Conservation (phyloP, 2,329 filamentous ascomycete species). For the Fusarium hostae region DNA sequence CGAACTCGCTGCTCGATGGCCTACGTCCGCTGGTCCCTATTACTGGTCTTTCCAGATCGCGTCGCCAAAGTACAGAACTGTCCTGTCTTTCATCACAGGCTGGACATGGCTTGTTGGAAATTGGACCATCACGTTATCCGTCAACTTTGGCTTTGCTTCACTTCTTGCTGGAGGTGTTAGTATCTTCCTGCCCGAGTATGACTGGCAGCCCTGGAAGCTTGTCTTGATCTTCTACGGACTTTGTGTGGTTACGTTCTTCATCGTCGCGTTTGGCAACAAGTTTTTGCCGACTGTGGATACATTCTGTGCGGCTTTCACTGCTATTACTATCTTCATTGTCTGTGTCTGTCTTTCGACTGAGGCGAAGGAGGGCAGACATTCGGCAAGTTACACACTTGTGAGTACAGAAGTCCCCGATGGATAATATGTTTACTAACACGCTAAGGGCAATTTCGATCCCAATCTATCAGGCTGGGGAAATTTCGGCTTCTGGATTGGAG, state of each 20-base stretch:
- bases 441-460: conserved; percentile 75
- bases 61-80: conserved; percentile 67
- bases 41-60: conserved; percentile 78
- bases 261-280: conserved; percentile 71
- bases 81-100: conserved; percentile 76
- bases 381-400: conserved; percentile 52
- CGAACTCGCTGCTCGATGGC: conserved; percentile 76
- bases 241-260: conserved; percentile 69
- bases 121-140: conserved; percentile 75
- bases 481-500: conserved; percentile 66
- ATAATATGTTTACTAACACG: not conserved
- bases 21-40: conserved; percentile 71
- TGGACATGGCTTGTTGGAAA: conserved; percentile 80
- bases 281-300: conserved; percentile 75
- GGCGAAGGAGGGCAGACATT: conserved; percentile 68
- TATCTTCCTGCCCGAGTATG: conserved; percentile 69
- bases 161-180: conserved; percentile 74
- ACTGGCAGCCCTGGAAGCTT: conserved; percentile 73
- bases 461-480: conserved; percentile 74
- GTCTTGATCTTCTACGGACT: conserved; percentile 78
- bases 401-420: not conserved
- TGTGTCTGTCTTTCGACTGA: conserved; percentile 65
- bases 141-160: conserved; percentile 75
- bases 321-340: conserved; percentile 75
- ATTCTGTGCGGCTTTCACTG: conserved; percentile 76